phyloP scores from a whole-genome alignment of 2,329 filamentous ascomycete species.

The Cytospora schulzeri region DNA sequence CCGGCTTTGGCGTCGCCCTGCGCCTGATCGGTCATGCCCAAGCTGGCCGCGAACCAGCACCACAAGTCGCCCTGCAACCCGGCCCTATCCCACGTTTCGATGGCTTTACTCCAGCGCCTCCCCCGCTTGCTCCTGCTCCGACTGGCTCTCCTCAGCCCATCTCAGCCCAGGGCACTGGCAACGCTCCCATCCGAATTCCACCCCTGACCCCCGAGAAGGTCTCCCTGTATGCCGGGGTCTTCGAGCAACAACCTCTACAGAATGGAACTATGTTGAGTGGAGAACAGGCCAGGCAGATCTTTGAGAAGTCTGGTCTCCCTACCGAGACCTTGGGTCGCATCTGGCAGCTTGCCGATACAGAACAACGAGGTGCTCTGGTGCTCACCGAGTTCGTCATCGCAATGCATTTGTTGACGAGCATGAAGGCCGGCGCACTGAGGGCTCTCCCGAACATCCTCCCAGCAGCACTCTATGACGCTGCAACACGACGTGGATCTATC shows the following conservation, averaged over 20 bases:
- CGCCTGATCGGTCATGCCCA: conserved; percentile 96
- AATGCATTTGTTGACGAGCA: conserved; percentile 94
- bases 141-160: conserved; percentile 38
- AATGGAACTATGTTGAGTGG: conserved; percentile 74
- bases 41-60: conserved; percentile 77
- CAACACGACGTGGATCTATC: conserved; percentile 66
- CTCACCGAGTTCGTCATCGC: conserved; percentile 94
- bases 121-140: conserved; percentile 49
- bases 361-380: conserved; percentile 85
- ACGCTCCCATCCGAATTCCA: conserved; percentile 79
- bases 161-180: conserved; percentile 60
- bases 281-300: conserved; percentile 88
- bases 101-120: conserved; percentile 59
- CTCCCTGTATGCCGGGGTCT: conserved; percentile 83
- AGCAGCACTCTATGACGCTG: conserved; percentile 86
- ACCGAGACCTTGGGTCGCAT: conserved; percentile 92
- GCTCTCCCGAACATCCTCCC: conserved; percentile 80
- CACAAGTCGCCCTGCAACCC: conserved; percentile 80
- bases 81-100: conserved; percentile 94
- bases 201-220: conserved; percentile 87
- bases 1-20: conserved; percentile 90
- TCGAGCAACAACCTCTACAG: conserved; percentile 82
- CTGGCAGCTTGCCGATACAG: conserved; percentile 93
- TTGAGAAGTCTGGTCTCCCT: conserved; percentile 86
- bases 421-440: conserved; percentile 80